phyloP scores from a whole-genome alignment of 805 yeast genomes.

The Yamadazyma akitaensis region DNA sequence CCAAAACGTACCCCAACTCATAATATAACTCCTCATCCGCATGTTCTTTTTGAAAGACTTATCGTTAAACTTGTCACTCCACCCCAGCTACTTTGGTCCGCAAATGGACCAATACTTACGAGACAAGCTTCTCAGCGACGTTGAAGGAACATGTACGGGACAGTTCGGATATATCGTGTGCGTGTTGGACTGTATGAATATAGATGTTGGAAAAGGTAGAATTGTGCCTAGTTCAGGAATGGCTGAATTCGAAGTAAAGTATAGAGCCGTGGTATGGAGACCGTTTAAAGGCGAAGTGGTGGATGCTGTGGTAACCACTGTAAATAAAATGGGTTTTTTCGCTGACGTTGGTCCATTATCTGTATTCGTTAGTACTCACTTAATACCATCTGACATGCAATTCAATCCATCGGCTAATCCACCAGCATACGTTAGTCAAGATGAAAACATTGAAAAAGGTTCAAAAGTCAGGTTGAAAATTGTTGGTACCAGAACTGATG shows the following conservation, averaged over 20 bases:
- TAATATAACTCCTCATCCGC: not conserved
- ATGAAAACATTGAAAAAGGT: slow-evolving; percentile 92
- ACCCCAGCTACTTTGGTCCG: slow-evolving; percentile 97
- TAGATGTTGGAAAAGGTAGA: slow-evolving; percentile 92
- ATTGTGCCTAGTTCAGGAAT: slow-evolving; percentile 89
- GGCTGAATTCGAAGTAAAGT: slow-evolving; percentile 95
- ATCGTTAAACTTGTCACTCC: slow-evolving; percentile 86
- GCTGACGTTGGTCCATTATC: slow-evolving; percentile 97
- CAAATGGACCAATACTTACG: slow-evolving; percentile 93
- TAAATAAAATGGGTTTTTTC: slow-evolving; percentile 92
- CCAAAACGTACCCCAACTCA: not conserved
- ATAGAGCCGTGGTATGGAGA: slow-evolving; percentile 95
- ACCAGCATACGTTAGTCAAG: slow-evolving; percentile 95
- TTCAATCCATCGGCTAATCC: slow-evolving; percentile 96
- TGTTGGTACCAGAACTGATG: slow-evolving; percentile 96
- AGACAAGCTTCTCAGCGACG: slow-evolving; percentile 88
- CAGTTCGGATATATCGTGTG: slow-evolving; percentile 97
- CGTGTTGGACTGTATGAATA: slow-evolving; percentile 89
- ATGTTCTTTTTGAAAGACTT: slow-evolving; percentile 71
- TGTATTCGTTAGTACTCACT: slow-evolving; percentile 90
- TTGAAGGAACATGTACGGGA: slow-evolving; percentile 98
- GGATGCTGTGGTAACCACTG: slow-evolving; percentile 92
- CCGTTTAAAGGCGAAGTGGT: slow-evolving; percentile 99
- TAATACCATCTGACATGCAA: slow-evolving; percentile 90
- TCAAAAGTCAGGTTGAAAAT: slow-evolving; percentile 91